Percentiles rank a stretch among this genome's conserved stretches.
These are phyloP conservation scores for Kluyveromyces aestuarii DNA, from an alignment of 805 yeast species.

Conservation along the genomic window DNA sequence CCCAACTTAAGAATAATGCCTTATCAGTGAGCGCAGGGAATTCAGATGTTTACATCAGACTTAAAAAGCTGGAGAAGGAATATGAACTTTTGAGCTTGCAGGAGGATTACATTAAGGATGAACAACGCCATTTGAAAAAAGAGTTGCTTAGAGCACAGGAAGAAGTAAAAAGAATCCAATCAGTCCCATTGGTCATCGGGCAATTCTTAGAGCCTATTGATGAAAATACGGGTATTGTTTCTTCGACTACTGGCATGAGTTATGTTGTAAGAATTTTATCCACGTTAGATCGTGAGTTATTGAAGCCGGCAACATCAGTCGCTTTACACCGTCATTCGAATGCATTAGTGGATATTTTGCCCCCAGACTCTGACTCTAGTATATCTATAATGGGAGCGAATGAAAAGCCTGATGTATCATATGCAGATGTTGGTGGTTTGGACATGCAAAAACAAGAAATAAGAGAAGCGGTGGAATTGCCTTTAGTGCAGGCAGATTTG, in stretches of 20 bases:
- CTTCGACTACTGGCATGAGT: conserved; percentile 95
- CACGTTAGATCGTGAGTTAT: conserved; percentile 86
- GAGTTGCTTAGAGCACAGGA: conserved; percentile 96
- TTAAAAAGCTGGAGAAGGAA: conserved; percentile 87
- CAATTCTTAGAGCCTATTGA: conserved; percentile 97
- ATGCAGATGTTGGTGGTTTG: conserved; percentile 97
- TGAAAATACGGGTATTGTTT: conserved; percentile 91
- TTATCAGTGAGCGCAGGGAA: conserved; percentile 19
- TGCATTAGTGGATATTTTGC: conserved; percentile 92
- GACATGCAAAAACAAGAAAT: conserved; percentile 99
- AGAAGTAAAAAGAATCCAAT: conserved; percentile 94
- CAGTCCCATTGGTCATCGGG: conserved; percentile 96
- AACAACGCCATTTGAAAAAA: conserved; percentile 90
- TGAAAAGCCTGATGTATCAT: conserved; percentile 86
- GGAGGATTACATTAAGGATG: conserved; percentile 96
- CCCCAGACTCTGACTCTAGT: conserved; percentile 97
- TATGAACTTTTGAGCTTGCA: conserved; percentile 76
- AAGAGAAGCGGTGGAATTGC: conserved; percentile 96
- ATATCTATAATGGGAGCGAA: conserved; percentile 91
- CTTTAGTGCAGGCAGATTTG: conserved; percentile 89
- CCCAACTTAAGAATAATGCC: conserved; percentile 21
- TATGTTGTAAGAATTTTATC: conserved; percentile 93
- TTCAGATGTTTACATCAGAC: conserved; percentile 68
- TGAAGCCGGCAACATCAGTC: conserved; percentile 91
- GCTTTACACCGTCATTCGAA: conserved; percentile 98